Evolutionary conservation across 2,329 filamentous ascomycete species (phyloP), one percentile per base, ranked within the genome.

Genomic region (Penicillium sp.): DNA sequence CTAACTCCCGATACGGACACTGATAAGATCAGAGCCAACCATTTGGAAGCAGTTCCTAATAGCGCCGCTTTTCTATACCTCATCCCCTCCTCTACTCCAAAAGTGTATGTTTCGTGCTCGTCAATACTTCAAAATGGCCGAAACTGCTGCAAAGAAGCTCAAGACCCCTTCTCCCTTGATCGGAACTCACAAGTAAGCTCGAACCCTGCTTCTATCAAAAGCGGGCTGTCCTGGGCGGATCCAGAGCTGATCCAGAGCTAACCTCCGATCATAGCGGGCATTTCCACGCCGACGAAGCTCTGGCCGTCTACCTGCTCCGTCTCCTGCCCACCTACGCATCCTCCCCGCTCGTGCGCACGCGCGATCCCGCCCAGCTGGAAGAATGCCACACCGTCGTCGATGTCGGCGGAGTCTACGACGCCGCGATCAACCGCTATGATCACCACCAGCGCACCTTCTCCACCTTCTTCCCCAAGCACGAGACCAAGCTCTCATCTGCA

Each of bases 201-300:
- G 10, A 10, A 6, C 5, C 1, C 28, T 21, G 19, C 18, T 31
- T 29, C 34, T 2, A 6, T 18, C 5, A 29, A 29, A 29, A 29
- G 26, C 26, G 16, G 11, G 14, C 16, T 37, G n/a, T 10, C 23
- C 21, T 7, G 13, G 21, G 6, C 24, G 14, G 47, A 42, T 14
- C 24, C 18, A 40, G 24, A 53, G 48, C 45, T 52, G 53, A 48
- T 19, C 55, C n/a, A n/a, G 14, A 24, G 36, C 33, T 37, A 23
- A 23, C 56, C 56, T 34, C 59, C 23, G 13, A 18, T 18, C 21
- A 23, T 58, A 84, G 82, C 78, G 94, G 94, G 65, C 92, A 97
- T 81, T 99, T 99, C 83, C 94, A 99, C 80, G 94, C 94, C 73
- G 94, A 99, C 76, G 94, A 99, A 80, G 93, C 94, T 57, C 86